Evolutionary conservation across 306 rosid genomes (phyloP).

Genomic region (Amphicarpaea edgeworthii): DNA sequence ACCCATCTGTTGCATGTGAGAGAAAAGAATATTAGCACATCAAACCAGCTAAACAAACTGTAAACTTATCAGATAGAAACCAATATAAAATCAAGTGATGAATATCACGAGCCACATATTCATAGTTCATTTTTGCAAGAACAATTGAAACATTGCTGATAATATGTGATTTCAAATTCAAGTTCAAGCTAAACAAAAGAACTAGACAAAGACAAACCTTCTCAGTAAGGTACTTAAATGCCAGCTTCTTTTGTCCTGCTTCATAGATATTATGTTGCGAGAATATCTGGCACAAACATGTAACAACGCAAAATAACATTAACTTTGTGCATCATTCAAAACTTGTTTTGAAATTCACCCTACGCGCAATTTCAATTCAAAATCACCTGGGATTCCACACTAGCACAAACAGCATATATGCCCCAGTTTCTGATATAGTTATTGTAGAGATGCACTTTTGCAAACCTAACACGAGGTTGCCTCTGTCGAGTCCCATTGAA

Average conservation of each 20-base stretch:
- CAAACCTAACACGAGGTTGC: conserved; percentile 94
- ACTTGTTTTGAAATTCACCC: background rate
- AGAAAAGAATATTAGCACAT: background rate
- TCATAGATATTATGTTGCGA: conserved; percentile 94
- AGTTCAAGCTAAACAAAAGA: conserved; percentile 27
- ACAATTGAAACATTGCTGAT: background rate
- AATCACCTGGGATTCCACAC: conserved; percentile 91
- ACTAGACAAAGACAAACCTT: conserved; percentile 65
- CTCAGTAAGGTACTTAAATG: conserved; percentile 81
- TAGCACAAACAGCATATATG: conserved; percentile 97
- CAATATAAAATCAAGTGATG: background rate
- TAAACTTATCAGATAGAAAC: background rate
- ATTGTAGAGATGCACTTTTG: conserved; percentile 86
- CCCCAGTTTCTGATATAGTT: conserved; percentile 97
- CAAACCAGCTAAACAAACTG: background rate
- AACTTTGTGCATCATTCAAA: conserved; percentile 21
- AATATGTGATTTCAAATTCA: conserved; percentile 4
- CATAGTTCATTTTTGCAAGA: conserved; percentile 1
- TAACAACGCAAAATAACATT: conserved; percentile 2
- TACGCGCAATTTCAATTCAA: conserved; percentile 11
- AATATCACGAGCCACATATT: background rate
- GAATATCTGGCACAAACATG: conserved; percentile 66
- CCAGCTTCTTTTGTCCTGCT: conserved; percentile 93
- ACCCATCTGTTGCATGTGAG: background rate
- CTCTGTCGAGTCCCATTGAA: conserved; percentile 92